These are phyloP conservation scores for Colletotrichum liaoningense DNA, from an alignment of 2,329 filamentous ascomycete genomes.

Conservation along the genomic window DNA sequence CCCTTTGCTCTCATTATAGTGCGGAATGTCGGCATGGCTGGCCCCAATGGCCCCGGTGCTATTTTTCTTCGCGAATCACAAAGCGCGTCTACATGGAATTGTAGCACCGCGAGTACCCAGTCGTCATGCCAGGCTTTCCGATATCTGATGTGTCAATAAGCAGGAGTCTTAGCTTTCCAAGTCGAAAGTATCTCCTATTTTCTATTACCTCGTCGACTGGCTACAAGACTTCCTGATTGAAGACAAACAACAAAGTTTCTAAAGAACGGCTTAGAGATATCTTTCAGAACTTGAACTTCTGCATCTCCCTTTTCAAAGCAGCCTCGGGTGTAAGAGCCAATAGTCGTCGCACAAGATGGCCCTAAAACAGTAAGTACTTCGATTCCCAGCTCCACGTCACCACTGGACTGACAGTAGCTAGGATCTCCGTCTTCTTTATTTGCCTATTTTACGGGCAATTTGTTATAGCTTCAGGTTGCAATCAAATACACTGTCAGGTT, in stretches of 20 bases:
- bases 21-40: neutral
- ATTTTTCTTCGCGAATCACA: neutral
- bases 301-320: neutral
- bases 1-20: too few species aligned
- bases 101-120: neutral
- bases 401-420: neutral
- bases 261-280: neutral
- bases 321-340: neutral
- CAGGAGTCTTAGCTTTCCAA: neutral
- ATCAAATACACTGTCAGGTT: slow-evolving; percentile 7
- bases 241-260: neutral
- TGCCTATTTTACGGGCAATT: neutral
- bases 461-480: neutral
- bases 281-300: neutral
- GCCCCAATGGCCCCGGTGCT: too few species aligned
- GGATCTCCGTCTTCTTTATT: neutral
- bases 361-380: neutral
- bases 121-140: neutral
- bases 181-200: neutral
- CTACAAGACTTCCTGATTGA: neutral
- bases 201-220: neutral
- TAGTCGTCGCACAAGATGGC: neutral
- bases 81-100: neutral
- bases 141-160: neutral
- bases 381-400: neutral